A percentile compares a stretch with the other conserved stretches of the same genome.
Conservation (phyloP, 176 grass and related monocot genomes). For the Panicum miliaceum region DNA sequence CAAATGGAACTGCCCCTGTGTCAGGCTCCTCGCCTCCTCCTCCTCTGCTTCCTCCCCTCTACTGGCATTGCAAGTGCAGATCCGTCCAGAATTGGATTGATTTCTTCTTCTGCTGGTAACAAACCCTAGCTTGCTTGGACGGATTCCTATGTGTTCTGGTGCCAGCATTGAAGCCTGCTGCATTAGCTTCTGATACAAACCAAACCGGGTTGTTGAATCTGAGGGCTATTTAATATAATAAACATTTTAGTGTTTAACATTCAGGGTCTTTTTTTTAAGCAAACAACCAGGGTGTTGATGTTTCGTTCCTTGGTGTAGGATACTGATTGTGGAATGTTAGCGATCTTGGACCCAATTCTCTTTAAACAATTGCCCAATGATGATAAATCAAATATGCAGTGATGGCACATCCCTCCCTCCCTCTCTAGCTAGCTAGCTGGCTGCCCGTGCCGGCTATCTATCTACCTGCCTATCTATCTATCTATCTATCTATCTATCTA, state of each 20-base stretch:
- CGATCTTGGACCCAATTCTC: not conserved
- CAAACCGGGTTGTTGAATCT: slow-evolving; percentile 2
- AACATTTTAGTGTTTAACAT: not conserved
- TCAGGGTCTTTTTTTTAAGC: not conserved
- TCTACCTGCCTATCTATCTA: not conserved
- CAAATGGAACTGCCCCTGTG: no score
- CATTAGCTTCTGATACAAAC: slow-evolving; percentile 26
- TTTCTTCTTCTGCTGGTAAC: not conserved
- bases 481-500: not conserved
- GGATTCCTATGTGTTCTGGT: not conserved
- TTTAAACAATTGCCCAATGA: slow-evolving; percentile 1
- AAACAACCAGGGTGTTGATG: not conserved
- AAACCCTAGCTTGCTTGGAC: slow-evolving; percentile 21
- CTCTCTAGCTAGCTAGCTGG: not conserved
- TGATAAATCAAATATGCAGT: slow-evolving; percentile 1
- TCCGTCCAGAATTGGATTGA: not conserved
- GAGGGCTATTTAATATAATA: slow-evolving; percentile 7
- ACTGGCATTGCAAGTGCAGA: not conserved
- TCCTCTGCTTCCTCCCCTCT: not conserved
- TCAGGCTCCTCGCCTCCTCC: not conserved
- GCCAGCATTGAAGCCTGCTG: slow-evolving; percentile 34
- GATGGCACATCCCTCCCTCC: not conserved
- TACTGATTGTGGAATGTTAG: not conserved
- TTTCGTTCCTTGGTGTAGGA: not conserved
- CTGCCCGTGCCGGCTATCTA: not conserved